Base-by-base conservation (phyloP, 1,284 basidiomycete genomes). In the Marasmius sp. region DNA sequence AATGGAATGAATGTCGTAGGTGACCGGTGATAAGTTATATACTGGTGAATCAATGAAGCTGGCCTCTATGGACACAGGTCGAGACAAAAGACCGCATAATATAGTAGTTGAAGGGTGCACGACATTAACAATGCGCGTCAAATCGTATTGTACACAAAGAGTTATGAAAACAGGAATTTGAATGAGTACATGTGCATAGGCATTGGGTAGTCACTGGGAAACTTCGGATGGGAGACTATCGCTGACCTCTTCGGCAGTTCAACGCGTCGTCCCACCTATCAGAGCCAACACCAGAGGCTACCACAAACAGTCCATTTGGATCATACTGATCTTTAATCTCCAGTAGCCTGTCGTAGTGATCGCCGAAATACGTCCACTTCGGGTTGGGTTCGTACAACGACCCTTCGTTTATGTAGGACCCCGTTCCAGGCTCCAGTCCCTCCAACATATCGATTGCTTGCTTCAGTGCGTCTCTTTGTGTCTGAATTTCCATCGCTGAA, bases 271-370 rank as follows among this genome's bases (percentile, higher is more conserved):
- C 68, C 71, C 76, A 77, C 4, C 70, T 62, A 18, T 83, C 79
- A 1, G 78, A 79, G 0, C 79, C 79, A 12, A 82, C 79, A 1
- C 82, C 81, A 34, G 73, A 68, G 0, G 68, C 62, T 11, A 82
- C 78, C 18, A 79, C 68, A 65, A 84, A 83, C 18, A 83, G 61
- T 39, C 71, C 71, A 14, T 71, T 57, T 0, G 79, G 76, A 64
- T 84, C 82, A 60, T 81, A 79, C 58, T 69, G 75, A 6, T 67
- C 56, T 67, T 83, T 84, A 69, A 84, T 80, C 0, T 51, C 63
- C 63, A 73, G 75, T 47, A 83, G 64, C 27, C 63, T 67, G 3
- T 66, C 38, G 53, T 81, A 81, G 63, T 83, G 78, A 3, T 70
- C 60, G 0, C 81, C 81, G 63, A 79, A 84, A 68, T 80, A 82